Conservation (phyloP, 805 yeast species). For the Saccharomyces cerevisiae region DNA sequence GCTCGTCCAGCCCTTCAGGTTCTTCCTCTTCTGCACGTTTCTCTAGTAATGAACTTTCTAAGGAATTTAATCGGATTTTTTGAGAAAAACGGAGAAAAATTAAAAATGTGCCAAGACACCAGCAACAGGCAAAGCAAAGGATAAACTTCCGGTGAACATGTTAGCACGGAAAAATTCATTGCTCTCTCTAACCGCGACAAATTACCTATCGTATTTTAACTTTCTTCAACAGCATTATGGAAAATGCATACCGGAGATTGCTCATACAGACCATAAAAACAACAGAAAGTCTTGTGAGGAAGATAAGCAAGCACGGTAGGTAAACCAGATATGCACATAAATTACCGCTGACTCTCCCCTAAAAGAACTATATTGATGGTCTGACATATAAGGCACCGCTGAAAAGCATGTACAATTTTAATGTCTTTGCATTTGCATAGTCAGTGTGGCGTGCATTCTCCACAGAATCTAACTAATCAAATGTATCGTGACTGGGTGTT, state of each 20-base stretch:
- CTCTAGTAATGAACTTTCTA: neutral
- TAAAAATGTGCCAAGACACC: neutral
- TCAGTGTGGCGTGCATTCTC: neutral
- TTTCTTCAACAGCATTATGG: neutral
- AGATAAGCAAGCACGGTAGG: neutral
- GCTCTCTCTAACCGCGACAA: neutral
- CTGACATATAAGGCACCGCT: neutral
- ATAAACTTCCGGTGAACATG: neutral
- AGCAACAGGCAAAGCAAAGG: neutral
- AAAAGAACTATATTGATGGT: neutral
- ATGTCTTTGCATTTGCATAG: neutral
- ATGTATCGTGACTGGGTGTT: neutral
- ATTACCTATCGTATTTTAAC: neutral
- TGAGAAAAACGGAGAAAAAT: neutral
- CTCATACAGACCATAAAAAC: neutral
- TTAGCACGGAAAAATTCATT: neutral
- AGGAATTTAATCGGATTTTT: neutral
- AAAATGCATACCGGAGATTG: neutral
- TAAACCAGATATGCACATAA: neutral
- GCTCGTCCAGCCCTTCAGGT: neutral
- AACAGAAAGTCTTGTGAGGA: too few relatives aligned
- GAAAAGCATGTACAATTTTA: neutral
- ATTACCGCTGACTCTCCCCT: neutral
- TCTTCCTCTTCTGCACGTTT: neutral
- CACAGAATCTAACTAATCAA: neutral